Evolutionary conservation across 2,329 filamentous ascomycete genomes (phyloP).

Genomic region (Pestalotiopsis sp.): DNA sequence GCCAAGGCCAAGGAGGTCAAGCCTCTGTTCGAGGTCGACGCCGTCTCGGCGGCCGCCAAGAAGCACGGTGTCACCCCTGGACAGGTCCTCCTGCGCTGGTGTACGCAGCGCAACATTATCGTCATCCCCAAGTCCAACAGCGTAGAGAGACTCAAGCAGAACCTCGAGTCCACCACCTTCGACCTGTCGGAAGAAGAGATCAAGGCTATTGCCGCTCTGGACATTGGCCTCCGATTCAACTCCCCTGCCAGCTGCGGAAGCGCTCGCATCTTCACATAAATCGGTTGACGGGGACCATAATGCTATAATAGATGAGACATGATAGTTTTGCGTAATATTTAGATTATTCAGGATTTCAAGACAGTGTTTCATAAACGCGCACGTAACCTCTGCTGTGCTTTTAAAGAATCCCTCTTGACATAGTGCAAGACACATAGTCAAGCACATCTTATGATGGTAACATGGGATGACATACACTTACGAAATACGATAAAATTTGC

Average conservation of each 20-base stretch:
- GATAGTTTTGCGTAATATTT: not conserved
- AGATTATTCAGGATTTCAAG: not conserved
- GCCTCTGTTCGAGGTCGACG: conserved; percentile 35
- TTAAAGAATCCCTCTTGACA: too few species aligned
- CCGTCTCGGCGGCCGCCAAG: conserved; percentile 54
- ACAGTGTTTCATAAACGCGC: not conserved
- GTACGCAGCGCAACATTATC: conserved; percentile 62
- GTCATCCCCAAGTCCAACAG: conserved; percentile 66
- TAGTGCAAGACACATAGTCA: too few species aligned
- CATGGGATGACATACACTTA: too few species aligned
- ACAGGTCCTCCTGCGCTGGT: conserved; percentile 68
- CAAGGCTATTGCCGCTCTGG: conserved; percentile 52
- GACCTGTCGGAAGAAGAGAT: conserved; percentile 56
- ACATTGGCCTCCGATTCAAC: conserved; percentile 59
- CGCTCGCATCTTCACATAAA: conserved; percentile 33
- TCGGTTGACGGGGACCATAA: not conserved
- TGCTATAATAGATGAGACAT: not conserved
- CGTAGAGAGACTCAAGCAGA: conserved; percentile 51
- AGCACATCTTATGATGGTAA: too few species aligned
- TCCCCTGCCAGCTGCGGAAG: conserved; percentile 41
- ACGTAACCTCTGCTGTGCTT: too few species aligned
- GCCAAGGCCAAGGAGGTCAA: conserved; percentile 25
- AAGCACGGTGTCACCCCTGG: conserved; percentile 62
- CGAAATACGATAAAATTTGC: too few species aligned
- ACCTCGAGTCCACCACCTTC: conserved; percentile 57